A percentile compares a stretch with the other conserved stretches of the same genome.
Conservation (phyloP, 257 asterid genomes). For the Cordia subcordata region DNA sequence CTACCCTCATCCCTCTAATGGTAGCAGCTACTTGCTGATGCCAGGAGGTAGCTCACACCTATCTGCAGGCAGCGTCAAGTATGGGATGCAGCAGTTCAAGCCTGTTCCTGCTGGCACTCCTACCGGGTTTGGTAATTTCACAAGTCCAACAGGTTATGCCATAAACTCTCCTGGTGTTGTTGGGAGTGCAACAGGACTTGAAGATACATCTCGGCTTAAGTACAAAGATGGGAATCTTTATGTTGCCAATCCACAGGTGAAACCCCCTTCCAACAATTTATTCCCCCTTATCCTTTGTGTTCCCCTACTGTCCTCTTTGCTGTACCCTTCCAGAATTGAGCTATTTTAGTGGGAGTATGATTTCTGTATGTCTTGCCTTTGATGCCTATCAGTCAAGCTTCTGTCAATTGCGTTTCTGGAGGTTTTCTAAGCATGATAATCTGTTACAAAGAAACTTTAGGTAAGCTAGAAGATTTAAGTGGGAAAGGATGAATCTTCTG, state of each 20-base stretch:
- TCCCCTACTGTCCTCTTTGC: too few species aligned
- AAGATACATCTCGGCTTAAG: constrained; percentile 83
- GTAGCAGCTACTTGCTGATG: constrained; percentile 76
- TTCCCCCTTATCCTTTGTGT: too few species aligned
- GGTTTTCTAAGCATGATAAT: too few species aligned
- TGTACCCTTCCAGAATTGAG: too few species aligned
- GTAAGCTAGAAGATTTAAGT: too few species aligned
- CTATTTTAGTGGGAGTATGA: too few species aligned
- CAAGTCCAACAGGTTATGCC: constrained; percentile 77
- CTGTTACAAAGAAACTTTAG: too few species aligned
- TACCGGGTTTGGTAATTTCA: constrained; percentile 73
- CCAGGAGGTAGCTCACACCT: constrained; percentile 82
- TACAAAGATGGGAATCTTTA: constrained; percentile 72
- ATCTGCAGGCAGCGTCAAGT: constrained; percentile 62
- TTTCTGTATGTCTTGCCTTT: too few species aligned
- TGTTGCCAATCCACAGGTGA: constrained; percentile 85
- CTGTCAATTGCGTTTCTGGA: too few species aligned
- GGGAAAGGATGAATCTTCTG: too few species aligned
- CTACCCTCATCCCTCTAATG: constrained; percentile 90
- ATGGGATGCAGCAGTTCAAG: constrained; percentile 87
- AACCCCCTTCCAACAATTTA: too few species aligned
- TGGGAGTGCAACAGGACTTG: constrained; percentile 70
- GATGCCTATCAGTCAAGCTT: too few species aligned
- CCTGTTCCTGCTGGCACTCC: constrained; percentile 66
- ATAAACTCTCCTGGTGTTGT: constrained; percentile 75